Percentiles rank a stretch among this genome's conserved stretches.
These are phyloP conservation scores for Xylariaceae sp. DNA, from an alignment of 2,329 filamentous ascomycete species.

Conservation along the genomic window DNA sequence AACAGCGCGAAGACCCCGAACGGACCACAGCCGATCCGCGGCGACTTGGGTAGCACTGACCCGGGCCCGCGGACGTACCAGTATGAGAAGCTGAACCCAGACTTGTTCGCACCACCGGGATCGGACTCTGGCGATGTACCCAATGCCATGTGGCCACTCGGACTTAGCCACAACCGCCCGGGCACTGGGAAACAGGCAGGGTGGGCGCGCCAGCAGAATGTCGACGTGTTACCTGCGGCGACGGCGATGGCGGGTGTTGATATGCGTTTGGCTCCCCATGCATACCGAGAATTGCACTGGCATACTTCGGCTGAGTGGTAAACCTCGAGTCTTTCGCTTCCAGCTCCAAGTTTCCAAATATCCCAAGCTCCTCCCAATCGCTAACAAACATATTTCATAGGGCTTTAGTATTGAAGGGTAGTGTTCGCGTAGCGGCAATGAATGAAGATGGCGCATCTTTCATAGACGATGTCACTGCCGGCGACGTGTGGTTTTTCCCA, in stretches of 20 bases:
- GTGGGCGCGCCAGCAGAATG: conserved; percentile 54
- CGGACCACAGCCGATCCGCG: conserved; percentile 51
- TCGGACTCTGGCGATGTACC: conserved; percentile 48
- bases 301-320: conserved; percentile 43
- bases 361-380: neutral
- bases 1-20: conserved; percentile 39
- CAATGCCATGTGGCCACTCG: conserved; percentile 52
- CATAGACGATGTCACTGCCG: conserved; percentile 45
- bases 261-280: conserved; percentile 54
- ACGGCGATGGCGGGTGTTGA: conserved; percentile 55
- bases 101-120: conserved; percentile 50
- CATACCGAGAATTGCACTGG: conserved; percentile 62
- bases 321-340: neutral
- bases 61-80: conserved; percentile 49
- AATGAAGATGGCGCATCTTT: conserved; percentile 48
- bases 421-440: conserved; percentile 48
- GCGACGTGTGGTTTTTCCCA: conserved; percentile 45
- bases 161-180: conserved; percentile 47
- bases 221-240: conserved; percentile 45
- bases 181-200: conserved; percentile 43
- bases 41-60: conserved; percentile 46
- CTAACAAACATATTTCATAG: conserved; percentile 16
- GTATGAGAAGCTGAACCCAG: conserved; percentile 52
- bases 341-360: neutral
- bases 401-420: conserved; percentile 50